Percentiles rank a stretch among this genome's conserved stretches.
Conservation (phyloP, 495 filamentous ascomycete species). For the Trichoderma virens region DNA sequence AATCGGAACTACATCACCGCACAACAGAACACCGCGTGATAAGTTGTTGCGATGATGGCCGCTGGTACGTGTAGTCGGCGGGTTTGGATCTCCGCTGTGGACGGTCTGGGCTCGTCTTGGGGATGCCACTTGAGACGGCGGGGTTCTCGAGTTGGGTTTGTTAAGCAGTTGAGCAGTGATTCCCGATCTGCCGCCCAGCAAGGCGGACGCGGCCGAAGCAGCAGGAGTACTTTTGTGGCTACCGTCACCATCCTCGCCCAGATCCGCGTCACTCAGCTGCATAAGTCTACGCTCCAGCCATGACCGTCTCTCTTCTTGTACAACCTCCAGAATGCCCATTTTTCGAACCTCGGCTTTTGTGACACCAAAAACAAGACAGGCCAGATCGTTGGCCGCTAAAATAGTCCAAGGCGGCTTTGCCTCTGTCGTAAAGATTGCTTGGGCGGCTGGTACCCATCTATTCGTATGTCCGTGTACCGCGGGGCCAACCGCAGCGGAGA, state of each 20-base stretch:
- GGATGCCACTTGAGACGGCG: constrained; percentile 30
- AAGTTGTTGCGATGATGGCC: constrained; percentile 56
- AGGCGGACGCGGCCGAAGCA: constrained; percentile 36
- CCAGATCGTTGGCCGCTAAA: constrained; percentile 91
- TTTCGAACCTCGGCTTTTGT: constrained; percentile 89
- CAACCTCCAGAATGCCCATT: constrained; percentile 90
- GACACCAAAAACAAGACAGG: constrained; percentile 92
- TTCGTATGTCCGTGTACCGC: constrained; percentile 75
- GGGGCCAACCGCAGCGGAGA: constrained; percentile 26
- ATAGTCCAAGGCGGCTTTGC: constrained; percentile 87
- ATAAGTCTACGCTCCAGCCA: constrained; percentile 88
- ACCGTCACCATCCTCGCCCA: constrained; percentile 35
- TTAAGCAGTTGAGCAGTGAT: constrained; percentile 79
- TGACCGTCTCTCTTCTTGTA: constrained; percentile 73
- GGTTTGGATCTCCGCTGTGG: constrained; percentile 63
- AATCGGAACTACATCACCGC: constrained; percentile 95
- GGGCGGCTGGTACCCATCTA: constrained; percentile 82
- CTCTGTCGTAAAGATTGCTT: constrained; percentile 95
- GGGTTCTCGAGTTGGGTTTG: constrained; percentile 70
- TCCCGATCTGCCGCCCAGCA: constrained; percentile 55
- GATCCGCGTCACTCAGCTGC: constrained; percentile 39
- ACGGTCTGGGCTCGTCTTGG: constrained; percentile 60
- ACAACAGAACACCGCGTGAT: constrained; percentile 85
- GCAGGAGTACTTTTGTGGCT: constrained; percentile 36
- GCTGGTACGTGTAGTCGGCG: constrained; percentile 39